A percentile compares a stretch with the other conserved stretches of the same genome.
Evolutionary conservation across 1,139 yeast genomes (phyloP).

Genomic region (Keqinozyma sinolaborantium): DNA sequence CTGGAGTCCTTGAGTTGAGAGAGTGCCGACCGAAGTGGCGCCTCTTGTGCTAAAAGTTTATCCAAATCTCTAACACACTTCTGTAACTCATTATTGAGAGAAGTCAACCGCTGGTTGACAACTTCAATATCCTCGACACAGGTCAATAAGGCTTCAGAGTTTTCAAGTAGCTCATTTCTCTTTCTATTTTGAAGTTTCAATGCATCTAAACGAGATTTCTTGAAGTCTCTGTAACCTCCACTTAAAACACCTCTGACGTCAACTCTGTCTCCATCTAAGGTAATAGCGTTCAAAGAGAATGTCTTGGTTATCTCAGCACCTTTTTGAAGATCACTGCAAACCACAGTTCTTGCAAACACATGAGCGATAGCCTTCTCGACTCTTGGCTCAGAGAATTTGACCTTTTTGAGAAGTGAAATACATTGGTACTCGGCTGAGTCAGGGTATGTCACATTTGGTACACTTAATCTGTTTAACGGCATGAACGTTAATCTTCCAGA

Average conservation of each 20-base stretch:
- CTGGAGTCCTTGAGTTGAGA: slow-evolving; percentile 39
- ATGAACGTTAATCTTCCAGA: slow-evolving; percentile 87
- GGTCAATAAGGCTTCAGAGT: slow-evolving; percentile 21
- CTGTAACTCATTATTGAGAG: slow-evolving; percentile 44
- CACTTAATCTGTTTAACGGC: slow-evolving; percentile 73
- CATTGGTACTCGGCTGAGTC: slow-evolving; percentile 50
- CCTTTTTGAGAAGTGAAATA: slow-evolving; percentile 73
- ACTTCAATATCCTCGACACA: slow-evolving; percentile 19
- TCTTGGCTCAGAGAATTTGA: slow-evolving; percentile 51
- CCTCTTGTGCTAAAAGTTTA: slow-evolving; percentile 33
- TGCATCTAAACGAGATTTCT: slow-evolving; percentile 67
- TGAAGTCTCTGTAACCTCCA: slow-evolving; percentile 83
- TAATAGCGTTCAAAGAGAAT: slow-evolving; percentile 70
- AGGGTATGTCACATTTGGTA: slow-evolving; percentile 42
- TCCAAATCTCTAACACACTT: slow-evolving; percentile 35
- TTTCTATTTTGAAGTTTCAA: slow-evolving; percentile 54
- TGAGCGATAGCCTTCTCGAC: slow-evolving; percentile 68
- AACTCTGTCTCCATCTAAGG: slow-evolving; percentile 88
- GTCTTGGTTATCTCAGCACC: slow-evolving; percentile 69
- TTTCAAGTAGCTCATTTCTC: slow-evolving; percentile 41
- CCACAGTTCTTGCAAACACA: slow-evolving; percentile 78
- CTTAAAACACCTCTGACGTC: slow-evolving; percentile 80
- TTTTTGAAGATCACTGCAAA: slow-evolving; percentile 63
- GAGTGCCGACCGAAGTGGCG: slow-evolving; percentile 39
- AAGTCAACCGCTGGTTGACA: slow-evolving; percentile 25